These are phyloP conservation scores for Sporormia fimetaria DNA, from an alignment of 495 filamentous ascomycete species.

Conservation along the genomic window DNA sequence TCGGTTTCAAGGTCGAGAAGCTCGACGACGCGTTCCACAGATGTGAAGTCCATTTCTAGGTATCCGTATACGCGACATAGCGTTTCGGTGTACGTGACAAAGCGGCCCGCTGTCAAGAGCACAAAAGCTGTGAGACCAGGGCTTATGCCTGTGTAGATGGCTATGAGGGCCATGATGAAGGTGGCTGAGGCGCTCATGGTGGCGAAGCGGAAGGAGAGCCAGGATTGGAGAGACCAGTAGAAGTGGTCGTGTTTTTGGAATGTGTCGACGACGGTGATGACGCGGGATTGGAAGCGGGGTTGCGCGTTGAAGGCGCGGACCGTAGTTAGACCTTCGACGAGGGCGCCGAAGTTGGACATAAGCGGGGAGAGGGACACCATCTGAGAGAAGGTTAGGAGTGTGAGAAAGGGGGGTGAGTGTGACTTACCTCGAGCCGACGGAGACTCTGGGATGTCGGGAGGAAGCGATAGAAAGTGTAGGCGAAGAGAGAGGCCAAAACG, in stretches of 20 bases:
- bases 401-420: neutral
- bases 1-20: conserved; percentile 65
- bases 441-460: conserved; percentile 74
- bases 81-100: conserved; percentile 57
- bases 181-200: conserved; percentile 56
- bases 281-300: conserved; percentile 58
- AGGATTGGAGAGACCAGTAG: conserved; percentile 76
- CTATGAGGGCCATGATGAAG: conserved; percentile 57
- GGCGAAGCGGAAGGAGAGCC: conserved; percentile 72
- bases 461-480: conserved; percentile 58
- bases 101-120: conserved; percentile 47
- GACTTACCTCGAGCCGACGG: conserved; percentile 50
- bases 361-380: conserved; percentile 74
- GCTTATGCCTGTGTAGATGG: conserved; percentile 55
- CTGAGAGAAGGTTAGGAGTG: conserved; percentile 7
- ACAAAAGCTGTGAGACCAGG: conserved; percentile 70
- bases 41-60: conserved; percentile 83
- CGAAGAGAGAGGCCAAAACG: conserved; percentile 49
- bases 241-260: conserved; percentile 92
- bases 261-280: conserved; percentile 63
- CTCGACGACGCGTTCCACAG: conserved; percentile 72
- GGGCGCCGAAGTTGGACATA: conserved; percentile 73
- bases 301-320: conserved; percentile 62
- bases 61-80: conserved; percentile 67
- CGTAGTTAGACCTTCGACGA: conserved; percentile 67